A percentile compares a stretch with the other conserved stretches of the same genome.
These are phyloP conservation scores for Floccularia luteovirens DNA, from an alignment of 768 basidiomycete genomes.

Conservation along the genomic window DNA sequence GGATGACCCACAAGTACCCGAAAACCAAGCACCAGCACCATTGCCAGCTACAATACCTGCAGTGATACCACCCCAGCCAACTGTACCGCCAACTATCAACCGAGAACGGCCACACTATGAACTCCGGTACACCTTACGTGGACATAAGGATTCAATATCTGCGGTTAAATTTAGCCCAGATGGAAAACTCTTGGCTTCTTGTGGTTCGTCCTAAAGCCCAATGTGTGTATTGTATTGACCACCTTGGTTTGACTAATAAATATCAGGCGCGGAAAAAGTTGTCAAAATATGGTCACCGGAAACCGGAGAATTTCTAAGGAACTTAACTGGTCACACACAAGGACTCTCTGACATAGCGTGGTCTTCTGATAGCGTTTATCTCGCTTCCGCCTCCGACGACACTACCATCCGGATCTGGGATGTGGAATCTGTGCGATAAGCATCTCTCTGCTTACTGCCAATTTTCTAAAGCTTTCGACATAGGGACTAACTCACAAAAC, in stretches of 20 bases:
- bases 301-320: constrained; percentile 70
- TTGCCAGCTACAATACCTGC: constrained; percentile 20
- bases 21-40: constrained; percentile 36
- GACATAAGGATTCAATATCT: constrained; percentile 80
- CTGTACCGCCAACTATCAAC: constrained; percentile 18
- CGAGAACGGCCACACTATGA: constrained; percentile 61
- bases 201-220: constrained; percentile 45
- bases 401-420: constrained; percentile 86
- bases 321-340: constrained; percentile 66
- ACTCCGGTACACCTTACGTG: constrained; percentile 57
- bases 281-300: constrained; percentile 82
- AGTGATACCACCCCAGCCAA: constrained; percentile 23
- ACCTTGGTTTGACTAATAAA: neutral
- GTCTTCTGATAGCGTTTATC: constrained; percentile 73
- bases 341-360: constrained; percentile 89
- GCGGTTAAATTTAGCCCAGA: constrained; percentile 91
- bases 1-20: constrained; percentile 74
- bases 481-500: constrained; percentile 67
- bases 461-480: neutral
- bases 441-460: neutral
- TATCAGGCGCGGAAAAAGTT: constrained; percentile 62
- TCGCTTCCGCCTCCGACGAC: constrained; percentile 93
- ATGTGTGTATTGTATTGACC: constrained; percentile 5
- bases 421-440: constrained; percentile 61
- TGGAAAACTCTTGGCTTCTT: constrained; percentile 80